Conservation (phyloP, 768 basidiomycete genomes). For the Hirschioporus abietinus region DNA sequence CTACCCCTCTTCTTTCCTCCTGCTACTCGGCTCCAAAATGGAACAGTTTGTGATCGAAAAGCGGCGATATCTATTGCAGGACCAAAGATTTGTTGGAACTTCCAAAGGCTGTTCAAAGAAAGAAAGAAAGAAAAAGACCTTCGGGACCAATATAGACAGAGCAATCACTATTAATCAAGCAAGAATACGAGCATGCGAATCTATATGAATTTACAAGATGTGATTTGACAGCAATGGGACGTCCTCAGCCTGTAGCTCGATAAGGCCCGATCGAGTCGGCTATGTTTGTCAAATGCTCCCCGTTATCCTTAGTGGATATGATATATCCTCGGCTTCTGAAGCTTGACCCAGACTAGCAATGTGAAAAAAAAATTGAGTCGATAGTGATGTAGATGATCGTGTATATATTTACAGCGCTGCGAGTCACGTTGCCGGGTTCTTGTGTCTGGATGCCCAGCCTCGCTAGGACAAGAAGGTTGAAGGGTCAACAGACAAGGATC, state of each 20-base stretch:
- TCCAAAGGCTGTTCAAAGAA: too few relatives aligned
- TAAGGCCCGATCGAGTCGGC: not conserved
- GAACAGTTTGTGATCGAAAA: too few relatives aligned
- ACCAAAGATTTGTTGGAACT: too few relatives aligned
- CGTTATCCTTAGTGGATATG: not conserved
- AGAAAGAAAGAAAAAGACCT: too few relatives aligned
- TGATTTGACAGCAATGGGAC: too few relatives aligned
- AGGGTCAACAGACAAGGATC: not conserved
- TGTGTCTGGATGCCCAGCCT: not conserved
- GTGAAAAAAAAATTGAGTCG: not conserved
- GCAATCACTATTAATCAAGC: too few relatives aligned
- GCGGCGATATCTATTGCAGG: too few relatives aligned
- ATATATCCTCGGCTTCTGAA: not conserved
- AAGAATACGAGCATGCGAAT: too few relatives aligned
- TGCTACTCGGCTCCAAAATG: too few relatives aligned
- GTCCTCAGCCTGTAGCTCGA: not conserved
- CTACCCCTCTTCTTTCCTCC: too few relatives aligned
- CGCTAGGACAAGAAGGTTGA: not conserved
- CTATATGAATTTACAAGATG: too few relatives aligned
- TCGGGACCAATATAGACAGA: too few relatives aligned
- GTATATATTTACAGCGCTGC: not conserved
- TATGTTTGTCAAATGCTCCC: not conserved
- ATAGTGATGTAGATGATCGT: not conserved
- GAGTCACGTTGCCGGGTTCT: not conserved
- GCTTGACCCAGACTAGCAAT: not conserved